Conservation (phyloP, 345 rosid species). For the Bruguiera parviflora region DNA sequence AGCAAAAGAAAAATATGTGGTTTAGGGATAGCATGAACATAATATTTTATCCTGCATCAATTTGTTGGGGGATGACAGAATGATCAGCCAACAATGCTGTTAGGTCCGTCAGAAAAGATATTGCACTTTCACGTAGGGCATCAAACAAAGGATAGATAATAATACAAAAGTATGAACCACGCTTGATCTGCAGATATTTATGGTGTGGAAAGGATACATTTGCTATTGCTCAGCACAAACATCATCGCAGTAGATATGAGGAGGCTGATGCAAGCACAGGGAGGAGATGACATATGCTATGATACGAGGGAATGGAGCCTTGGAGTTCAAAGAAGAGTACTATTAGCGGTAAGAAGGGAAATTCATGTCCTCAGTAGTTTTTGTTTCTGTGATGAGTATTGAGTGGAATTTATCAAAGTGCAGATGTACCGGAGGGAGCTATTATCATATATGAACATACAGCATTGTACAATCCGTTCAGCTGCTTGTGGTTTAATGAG, state of each 20-base stretch:
- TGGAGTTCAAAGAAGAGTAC: constrained; percentile 78
- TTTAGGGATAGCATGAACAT: too few relatives aligned
- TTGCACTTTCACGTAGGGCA: constrained; percentile 1
- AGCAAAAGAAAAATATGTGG: too few relatives aligned
- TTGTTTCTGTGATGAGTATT: not conserved
- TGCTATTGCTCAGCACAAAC: constrained; percentile 94
- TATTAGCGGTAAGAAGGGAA: constrained; percentile 54
- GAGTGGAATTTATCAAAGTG: constrained; percentile 16
- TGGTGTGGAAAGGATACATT: constrained; percentile 89
- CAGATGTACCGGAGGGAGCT: constrained; percentile 99
- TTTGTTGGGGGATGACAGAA: too few relatives aligned
- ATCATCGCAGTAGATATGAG: constrained; percentile 78
- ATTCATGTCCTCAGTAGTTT: not conserved
- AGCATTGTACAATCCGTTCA: constrained; percentile 64
- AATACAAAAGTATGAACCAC: not conserved
- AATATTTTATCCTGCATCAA: too few relatives aligned
- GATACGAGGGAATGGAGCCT: constrained; percentile 84
- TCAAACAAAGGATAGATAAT: not conserved
- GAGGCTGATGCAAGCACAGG: constrained; percentile 95
- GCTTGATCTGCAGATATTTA: constrained; percentile 52
- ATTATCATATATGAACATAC: constrained; percentile 81
- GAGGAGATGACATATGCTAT: constrained; percentile 88
- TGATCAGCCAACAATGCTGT: too few relatives aligned
- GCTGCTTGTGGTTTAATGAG: constrained; percentile 97
- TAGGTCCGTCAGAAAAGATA: not conserved